phyloP scores from a whole-genome alignment of 768 basidiomycete genomes.

The Boletus pseudo-olivaceus region DNA sequence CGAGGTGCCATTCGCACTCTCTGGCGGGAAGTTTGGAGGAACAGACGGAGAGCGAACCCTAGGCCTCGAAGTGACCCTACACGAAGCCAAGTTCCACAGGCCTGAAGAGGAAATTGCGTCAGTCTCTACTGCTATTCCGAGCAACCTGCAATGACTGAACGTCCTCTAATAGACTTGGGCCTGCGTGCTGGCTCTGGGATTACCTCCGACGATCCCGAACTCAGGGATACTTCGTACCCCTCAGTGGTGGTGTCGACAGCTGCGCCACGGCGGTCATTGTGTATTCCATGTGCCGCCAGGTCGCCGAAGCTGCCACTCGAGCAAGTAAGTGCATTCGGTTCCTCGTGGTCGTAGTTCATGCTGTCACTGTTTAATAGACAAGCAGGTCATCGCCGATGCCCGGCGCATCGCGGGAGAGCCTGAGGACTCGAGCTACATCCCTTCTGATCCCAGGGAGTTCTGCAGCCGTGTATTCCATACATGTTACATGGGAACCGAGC shows the following conservation, averaged over 20 bases:
- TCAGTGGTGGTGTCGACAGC: slow-evolving; percentile 96
- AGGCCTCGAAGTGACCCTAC: slow-evolving; percentile 45
- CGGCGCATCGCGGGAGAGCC: slow-evolving; percentile 84
- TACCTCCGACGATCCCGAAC: slow-evolving; percentile 91
- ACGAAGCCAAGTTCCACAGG: slow-evolving; percentile 54
- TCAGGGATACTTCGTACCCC: slow-evolving; percentile 92
- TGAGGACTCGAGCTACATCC: slow-evolving; percentile 76
- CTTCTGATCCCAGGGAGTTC: slow-evolving; percentile 86
- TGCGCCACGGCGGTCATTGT: slow-evolving; percentile 97
- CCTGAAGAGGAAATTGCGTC: slow-evolving; percentile 99
- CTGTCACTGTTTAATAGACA: slow-evolving; percentile 42
- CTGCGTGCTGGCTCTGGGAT: slow-evolving; percentile 99
- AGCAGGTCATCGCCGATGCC: slow-evolving; percentile 88
- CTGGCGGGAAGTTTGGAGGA: slow-evolving; percentile 69
- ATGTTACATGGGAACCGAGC: slow-evolving; percentile 99
- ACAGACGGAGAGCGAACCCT: slow-evolving; percentile 49
- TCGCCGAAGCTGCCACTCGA: slow-evolving; percentile 68
- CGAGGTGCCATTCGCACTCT: slow-evolving; percentile 76
- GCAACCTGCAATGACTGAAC: neutral
- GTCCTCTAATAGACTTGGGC: slow-evolving; percentile 64
- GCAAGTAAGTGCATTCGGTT: slow-evolving; percentile 51
- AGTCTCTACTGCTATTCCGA: slow-evolving; percentile 23
- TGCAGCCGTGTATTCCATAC: slow-evolving; percentile 89
- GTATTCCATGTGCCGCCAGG: slow-evolving; percentile 93
- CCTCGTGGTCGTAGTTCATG: neutral